These are phyloP conservation scores for Pholiota microspora DNA, from an alignment of 768 basidiomycete species.

Conservation along the genomic window DNA sequence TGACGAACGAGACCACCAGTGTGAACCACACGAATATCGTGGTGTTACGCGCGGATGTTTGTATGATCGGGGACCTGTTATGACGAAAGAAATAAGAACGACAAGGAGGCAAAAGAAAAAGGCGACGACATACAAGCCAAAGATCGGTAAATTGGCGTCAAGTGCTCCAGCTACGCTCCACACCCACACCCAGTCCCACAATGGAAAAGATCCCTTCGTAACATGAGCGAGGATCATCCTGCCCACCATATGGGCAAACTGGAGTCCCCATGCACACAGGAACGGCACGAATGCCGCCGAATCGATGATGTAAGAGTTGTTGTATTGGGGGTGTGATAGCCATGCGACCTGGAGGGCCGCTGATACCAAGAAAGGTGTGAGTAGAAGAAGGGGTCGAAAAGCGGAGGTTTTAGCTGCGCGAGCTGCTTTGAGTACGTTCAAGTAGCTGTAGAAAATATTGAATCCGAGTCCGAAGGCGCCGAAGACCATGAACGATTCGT, in stretches of 20 bases:
- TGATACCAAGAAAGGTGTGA: conserved; percentile 78
- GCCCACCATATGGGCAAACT: conserved; percentile 88
- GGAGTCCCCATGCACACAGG: conserved; percentile 89
- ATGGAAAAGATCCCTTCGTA: conserved; percentile 79
- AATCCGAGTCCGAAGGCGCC: conserved; percentile 65
- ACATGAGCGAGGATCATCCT: conserved; percentile 93
- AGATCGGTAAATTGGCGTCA: conserved; percentile 78
- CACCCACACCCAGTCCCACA: conserved; percentile 85
- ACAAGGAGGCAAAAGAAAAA: conserved; percentile 6
- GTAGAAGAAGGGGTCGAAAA: conserved; percentile 60
- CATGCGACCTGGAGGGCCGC: conserved; percentile 75
- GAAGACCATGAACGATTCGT: conserved; percentile 87
- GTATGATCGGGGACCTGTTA: conserved; percentile 66
- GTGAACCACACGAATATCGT: conserved; percentile 73
- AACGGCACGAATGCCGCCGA: conserved; percentile 84
- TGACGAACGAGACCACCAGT: conserved; percentile 61
- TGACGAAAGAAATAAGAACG: neutral
- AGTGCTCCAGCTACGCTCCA: conserved; percentile 75
- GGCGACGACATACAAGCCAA: conserved; percentile 54
- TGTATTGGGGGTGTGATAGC: conserved; percentile 67
- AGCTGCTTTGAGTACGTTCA: conserved; percentile 73
- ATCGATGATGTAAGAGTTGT: conserved; percentile 67
- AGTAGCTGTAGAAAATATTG: conserved; percentile 79
- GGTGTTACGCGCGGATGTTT: conserved; percentile 54
- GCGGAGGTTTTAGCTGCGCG: conserved; percentile 31